These are phyloP conservation scores for Plantago elongata DNA, from an alignment of 257 asterid species.

Conservation along the genomic window DNA sequence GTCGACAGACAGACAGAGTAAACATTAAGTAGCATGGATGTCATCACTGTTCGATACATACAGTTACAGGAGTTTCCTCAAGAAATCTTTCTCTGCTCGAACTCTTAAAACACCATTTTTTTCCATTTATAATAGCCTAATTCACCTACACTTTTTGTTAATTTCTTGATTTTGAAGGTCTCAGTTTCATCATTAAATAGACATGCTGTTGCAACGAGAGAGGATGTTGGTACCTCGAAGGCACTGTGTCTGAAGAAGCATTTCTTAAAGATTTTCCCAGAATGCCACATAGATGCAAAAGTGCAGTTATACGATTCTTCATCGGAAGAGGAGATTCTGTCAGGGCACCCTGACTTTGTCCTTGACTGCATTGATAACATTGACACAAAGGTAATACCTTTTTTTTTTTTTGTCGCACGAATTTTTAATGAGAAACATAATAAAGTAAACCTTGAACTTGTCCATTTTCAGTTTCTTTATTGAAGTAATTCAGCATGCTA, in stretches of 20 bases:
- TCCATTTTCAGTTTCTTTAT: neutral
- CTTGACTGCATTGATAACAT: conserved; percentile 95
- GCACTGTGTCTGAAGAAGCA: conserved; percentile 87
- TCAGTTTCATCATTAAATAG: conserved; percentile 94
- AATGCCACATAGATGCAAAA: conserved; percentile 82
- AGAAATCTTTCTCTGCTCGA: too few species aligned
- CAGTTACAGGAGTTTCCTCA: too few species aligned
- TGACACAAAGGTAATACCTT: conserved; percentile 75
- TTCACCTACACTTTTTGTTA: conserved; percentile 6
- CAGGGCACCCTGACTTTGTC: conserved; percentile 84
- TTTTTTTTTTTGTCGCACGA: neutral
- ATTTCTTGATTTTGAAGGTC: conserved; percentile 51
- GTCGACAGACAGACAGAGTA: too few species aligned
- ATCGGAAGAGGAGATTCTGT: conserved; percentile 84
- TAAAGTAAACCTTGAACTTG: neutral
- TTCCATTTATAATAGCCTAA: too few species aligned
- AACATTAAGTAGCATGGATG: too few species aligned
- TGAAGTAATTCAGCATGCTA: too few species aligned
- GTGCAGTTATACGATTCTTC: conserved; percentile 77
- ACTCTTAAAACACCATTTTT: too few species aligned
- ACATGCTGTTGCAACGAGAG: conserved; percentile 95
- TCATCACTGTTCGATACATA: too few species aligned
- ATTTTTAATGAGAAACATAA: neutral
- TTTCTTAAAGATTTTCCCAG: conserved; percentile 75
- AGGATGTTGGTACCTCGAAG: conserved; percentile 90